phyloP scores from a whole-genome alignment of 805 yeast genomes.

The Isabelozyma gotoi region DNA sequence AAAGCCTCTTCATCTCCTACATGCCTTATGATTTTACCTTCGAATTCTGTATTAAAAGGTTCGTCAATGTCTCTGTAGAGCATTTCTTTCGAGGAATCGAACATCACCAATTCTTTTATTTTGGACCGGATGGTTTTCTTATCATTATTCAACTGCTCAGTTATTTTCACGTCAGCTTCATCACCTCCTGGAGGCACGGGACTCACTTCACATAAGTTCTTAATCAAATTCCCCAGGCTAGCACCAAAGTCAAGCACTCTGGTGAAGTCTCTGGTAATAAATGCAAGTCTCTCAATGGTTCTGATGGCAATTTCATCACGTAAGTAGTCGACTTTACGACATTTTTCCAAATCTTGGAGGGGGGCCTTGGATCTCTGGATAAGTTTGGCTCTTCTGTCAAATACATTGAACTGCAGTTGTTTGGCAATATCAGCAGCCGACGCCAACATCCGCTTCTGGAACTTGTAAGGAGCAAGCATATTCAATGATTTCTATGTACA shows the following conservation, averaged over 20 bases:
- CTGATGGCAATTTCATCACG: slow-evolving; percentile 72
- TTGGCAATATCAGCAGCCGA: slow-evolving; percentile 17
- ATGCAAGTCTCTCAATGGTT: slow-evolving; percentile 73
- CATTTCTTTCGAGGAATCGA: slow-evolving; percentile 59
- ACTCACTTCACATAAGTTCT: slow-evolving; percentile 31
- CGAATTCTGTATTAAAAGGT: slow-evolving; percentile 41
- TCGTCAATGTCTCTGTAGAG: slow-evolving; percentile 50
- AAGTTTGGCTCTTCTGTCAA: slow-evolving; percentile 61
- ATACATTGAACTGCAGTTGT: slow-evolving; percentile 40
- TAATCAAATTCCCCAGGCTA: slow-evolving; percentile 63
- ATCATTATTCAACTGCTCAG: slow-evolving; percentile 49
- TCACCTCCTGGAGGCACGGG: slow-evolving; percentile 23
- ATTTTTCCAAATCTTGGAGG: slow-evolving; percentile 7
- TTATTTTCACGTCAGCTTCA: slow-evolving; percentile 37
- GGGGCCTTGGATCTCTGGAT: slow-evolving; percentile 61
- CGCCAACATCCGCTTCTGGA: slow-evolving; percentile 7
- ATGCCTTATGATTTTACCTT: slow-evolving; percentile 46
- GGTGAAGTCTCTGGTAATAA: slow-evolving; percentile 63
- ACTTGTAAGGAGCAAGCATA: neutral
- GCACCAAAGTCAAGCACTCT: slow-evolving; percentile 71
- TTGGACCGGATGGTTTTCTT: slow-evolving; percentile 51
- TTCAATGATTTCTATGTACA: too few species aligned
- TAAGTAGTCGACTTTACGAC: slow-evolving; percentile 66
- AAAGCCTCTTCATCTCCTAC: slow-evolving; percentile 70
- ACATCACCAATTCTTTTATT: slow-evolving; percentile 57